phyloP scores from a whole-genome alignment of 1,139 yeast species.

The Nematodospora anomalae region DNA sequence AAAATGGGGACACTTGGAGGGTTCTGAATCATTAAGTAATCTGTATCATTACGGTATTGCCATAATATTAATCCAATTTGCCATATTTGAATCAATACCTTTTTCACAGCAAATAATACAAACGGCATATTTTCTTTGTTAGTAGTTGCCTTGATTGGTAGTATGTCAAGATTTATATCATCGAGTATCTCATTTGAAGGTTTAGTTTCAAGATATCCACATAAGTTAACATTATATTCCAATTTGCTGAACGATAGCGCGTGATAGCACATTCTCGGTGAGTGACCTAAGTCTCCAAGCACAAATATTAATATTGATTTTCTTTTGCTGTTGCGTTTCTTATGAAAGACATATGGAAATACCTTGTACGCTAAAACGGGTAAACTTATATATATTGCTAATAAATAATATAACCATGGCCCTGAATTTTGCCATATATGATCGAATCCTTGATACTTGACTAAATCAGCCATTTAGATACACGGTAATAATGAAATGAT shows the following conservation, averaged over 20 bases:
- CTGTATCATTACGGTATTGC: slow-evolving; percentile 57
- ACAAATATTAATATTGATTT: slow-evolving; percentile 74
- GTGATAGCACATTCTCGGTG: slow-evolving; percentile 94
- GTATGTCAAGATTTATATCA: slow-evolving; percentile 52
- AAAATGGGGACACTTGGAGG: slow-evolving; percentile 92
- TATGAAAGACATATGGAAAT: slow-evolving; percentile 29
- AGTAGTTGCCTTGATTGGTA: slow-evolving; percentile 46
- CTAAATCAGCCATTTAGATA: slow-evolving; percentile 11
- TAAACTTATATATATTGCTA: slow-evolving; percentile 34
- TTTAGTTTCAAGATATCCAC: slow-evolving; percentile 74
- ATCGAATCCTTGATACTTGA: slow-evolving; percentile 28
- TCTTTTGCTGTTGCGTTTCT: slow-evolving; percentile 24
- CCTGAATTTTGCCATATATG: slow-evolving; percentile 31
- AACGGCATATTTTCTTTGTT: slow-evolving; percentile 52
- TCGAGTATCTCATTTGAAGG: slow-evolving; percentile 54
- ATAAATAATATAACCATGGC: slow-evolving; percentile 40
- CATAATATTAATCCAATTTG: slow-evolving; percentile 45
- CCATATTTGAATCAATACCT: slow-evolving; percentile 58
- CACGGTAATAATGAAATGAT: no score
- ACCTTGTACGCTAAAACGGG: slow-evolving; percentile 39
- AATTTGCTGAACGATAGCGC: slow-evolving; percentile 70
- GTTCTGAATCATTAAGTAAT: slow-evolving; percentile 79
- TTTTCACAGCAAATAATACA: slow-evolving; percentile 55
- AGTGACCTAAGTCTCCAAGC: slow-evolving; percentile 91
- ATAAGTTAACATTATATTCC: slow-evolving; percentile 75